Base-by-base conservation (phyloP, 2,329 filamentous ascomycete genomes). In the Verticillium albo-atrum region DNA sequence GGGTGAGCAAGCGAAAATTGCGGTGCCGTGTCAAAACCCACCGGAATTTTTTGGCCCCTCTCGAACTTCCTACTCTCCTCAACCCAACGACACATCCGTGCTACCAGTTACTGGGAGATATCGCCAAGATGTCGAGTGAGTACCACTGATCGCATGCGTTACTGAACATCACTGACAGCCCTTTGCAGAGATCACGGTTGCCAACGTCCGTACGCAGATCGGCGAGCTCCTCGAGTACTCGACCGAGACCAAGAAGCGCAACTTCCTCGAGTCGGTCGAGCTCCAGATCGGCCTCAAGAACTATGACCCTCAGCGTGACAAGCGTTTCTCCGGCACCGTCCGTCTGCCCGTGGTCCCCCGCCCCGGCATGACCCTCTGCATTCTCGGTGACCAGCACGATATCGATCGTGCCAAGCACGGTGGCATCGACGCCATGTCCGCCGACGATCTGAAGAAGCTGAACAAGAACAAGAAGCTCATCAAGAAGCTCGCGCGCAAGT, bases 401-500 rank as follows among this genome's bases (percentile, higher is more conserved):
- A 96, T 99, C 77, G 95, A 99, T 80, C 93, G 95, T 87, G 94
- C 95, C 77, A 99, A 99, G 89, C 95, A 99, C 87, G 91, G 92
- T 75, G 94, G 92, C 79, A 88, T 98, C 71, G 95, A 99, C 77
- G 92, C 94, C 83, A 98, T 98, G 95, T 96, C 91, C 75, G 82
- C 91, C 69, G 95, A 99, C 75, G 95, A 99, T 82, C 84, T 99
- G 83, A 99, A 99, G 91, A 99, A 99, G 90, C 92, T 99, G 71
- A 99, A 99, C 90, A 99, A 99, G 92, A 99, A 99, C 92, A 98
- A 99, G 91, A 99, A 99, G 90, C 89, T 98, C 75, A 97, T 99
- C 89, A 99, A 99, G 92, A 99, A 99, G 90, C 91, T 99, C 70
- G 95, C 95, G 67, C 92, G 93, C 89, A 99, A 99, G 87, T 98